Evolutionary conservation across 129 eudicot species (phyloP).

Genomic region (Daucus carota): DNA sequence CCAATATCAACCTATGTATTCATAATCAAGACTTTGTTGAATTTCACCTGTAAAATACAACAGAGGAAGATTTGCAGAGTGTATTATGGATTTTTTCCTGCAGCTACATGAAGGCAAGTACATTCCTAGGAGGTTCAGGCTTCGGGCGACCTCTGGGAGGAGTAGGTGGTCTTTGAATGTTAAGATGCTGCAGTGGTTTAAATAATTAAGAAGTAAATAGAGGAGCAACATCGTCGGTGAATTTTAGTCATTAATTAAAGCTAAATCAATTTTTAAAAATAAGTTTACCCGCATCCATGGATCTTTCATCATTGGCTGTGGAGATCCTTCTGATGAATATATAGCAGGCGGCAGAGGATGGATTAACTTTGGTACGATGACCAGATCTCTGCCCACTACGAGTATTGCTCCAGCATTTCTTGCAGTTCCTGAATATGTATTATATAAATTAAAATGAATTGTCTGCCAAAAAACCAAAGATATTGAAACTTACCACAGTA

Average conservation of each 20-base stretch:
- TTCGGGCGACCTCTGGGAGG: constrained; percentile 90
- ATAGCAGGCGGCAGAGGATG: constrained; percentile 92
- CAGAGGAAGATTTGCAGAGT: not conserved
- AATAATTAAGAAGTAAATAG: not conserved
- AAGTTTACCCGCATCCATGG: constrained; percentile 84
- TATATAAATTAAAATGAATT: constrained; percentile 13
- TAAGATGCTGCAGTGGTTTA: constrained; percentile 59
- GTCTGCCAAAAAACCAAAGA: not conserved
- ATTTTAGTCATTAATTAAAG: not conserved
- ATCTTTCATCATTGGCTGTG: constrained; percentile 61
- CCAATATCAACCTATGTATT: constrained; percentile 8
- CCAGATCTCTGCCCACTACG: constrained; percentile 84
- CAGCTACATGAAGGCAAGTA: constrained; percentile 64
- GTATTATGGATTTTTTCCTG: not conserved
- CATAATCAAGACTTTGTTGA: not conserved
- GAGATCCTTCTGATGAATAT: constrained; percentile 77
- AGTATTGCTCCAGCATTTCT: constrained; percentile 95
- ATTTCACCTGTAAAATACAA: not conserved
- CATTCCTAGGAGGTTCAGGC: constrained; percentile 57
- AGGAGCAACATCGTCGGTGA: not conserved
- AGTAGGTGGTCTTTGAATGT: constrained; percentile 90
- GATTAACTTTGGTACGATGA: constrained; percentile 80
- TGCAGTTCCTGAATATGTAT: constrained; percentile 57
- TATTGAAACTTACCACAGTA: constrained; percentile 61
- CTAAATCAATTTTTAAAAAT: not conserved